A percentile compares a stretch with the other conserved stretches of the same genome.
Evolutionary conservation across 257 asterid genomes (phyloP).

Genomic region (Hygrophila difformis): DNA sequence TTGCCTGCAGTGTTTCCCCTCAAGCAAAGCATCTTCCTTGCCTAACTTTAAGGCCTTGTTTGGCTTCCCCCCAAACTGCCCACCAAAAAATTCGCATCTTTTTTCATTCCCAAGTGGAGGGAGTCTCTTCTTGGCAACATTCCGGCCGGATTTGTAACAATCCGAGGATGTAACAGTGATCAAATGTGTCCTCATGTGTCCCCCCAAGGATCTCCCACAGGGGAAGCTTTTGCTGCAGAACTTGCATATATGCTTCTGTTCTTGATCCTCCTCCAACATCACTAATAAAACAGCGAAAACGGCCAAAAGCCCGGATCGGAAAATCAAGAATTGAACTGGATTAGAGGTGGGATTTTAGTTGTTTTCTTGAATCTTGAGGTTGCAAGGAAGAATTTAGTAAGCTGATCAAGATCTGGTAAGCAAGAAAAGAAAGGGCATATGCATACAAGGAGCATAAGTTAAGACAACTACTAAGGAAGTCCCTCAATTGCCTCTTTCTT

Average conservation of each 20-base stretch:
- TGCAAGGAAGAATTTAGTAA: conserved; percentile 3
- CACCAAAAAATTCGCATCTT: not conserved
- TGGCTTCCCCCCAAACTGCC: conserved; percentile 25
- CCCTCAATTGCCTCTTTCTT: conserved; percentile 4
- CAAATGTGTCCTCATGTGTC: conserved; percentile 78
- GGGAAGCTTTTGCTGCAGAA: conserved; percentile 51
- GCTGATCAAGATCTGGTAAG: conserved; percentile 20
- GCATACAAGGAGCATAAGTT: conserved; percentile 11
- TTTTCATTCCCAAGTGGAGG: conserved; percentile 21
- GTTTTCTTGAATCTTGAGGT: conserved; percentile 6
- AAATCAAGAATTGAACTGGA: not conserved
- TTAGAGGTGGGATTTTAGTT: not conserved
- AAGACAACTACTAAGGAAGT: conserved; percentile 20
- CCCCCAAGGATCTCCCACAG: conserved; percentile 28
- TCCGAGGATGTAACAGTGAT: conserved; percentile 33
- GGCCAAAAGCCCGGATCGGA: not conserved
- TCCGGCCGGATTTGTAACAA: conserved; percentile 14
- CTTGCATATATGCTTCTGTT: conserved; percentile 37
- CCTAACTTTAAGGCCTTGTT: conserved; percentile 22
- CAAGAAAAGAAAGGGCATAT: conserved; percentile 19
- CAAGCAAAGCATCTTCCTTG: conserved; percentile 26
- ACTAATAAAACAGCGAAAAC: not conserved
- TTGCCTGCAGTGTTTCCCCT: conserved; percentile 46
- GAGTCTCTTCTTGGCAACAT: conserved; percentile 37
- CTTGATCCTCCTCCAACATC: conserved; percentile 38